These are phyloP conservation scores for Zelopaecilomyces penicillatus DNA, from an alignment of 2,329 filamentous ascomycete genomes.

Conservation along the genomic window DNA sequence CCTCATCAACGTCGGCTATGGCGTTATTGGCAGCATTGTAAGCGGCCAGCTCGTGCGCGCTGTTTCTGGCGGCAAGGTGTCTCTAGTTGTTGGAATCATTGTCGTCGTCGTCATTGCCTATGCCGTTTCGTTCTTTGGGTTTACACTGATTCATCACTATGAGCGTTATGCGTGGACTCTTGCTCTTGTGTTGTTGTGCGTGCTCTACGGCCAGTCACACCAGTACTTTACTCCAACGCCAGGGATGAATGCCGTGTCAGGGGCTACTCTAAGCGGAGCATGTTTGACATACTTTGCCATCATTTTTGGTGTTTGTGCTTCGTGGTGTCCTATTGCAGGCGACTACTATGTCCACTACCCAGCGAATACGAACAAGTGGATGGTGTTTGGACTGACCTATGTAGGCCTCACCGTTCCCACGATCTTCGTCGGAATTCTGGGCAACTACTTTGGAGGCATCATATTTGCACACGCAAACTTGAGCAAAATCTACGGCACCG, in stretches of 20 bases:
- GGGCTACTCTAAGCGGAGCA: slow-evolving; percentile 8
- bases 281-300: slow-evolving; percentile 13
- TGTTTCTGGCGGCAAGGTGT: slow-evolving; percentile 13
- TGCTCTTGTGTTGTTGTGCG: slow-evolving; percentile 12
- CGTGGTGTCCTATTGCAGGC: slow-evolving; percentile 10
- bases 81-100: slow-evolving; percentile 14
- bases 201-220: slow-evolving; percentile 12
- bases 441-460: slow-evolving; percentile 1
- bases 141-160: slow-evolving; percentile 14
- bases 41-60: slow-evolving; percentile 14
- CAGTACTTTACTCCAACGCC: slow-evolving; percentile 8
- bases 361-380: slow-evolving; percentile 9
- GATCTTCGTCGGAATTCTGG: slow-evolving; percentile 10
- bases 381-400: slow-evolving; percentile 11
- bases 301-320: slow-evolving; percentile 11
- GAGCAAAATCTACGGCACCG: too few relatives aligned
- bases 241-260: background rate
- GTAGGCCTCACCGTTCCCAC: slow-evolving; percentile 10
- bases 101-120: slow-evolving; percentile 14
- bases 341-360: slow-evolving; percentile 13
- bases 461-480: too few relatives aligned
- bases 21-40: slow-evolving; percentile 13
- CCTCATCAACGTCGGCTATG: slow-evolving; percentile 14
- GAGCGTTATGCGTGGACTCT: slow-evolving; percentile 15
- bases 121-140: slow-evolving; percentile 15